Conservation (phyloP, 2,329 filamentous ascomycete genomes). For the Hypoxylon sp. region DNA sequence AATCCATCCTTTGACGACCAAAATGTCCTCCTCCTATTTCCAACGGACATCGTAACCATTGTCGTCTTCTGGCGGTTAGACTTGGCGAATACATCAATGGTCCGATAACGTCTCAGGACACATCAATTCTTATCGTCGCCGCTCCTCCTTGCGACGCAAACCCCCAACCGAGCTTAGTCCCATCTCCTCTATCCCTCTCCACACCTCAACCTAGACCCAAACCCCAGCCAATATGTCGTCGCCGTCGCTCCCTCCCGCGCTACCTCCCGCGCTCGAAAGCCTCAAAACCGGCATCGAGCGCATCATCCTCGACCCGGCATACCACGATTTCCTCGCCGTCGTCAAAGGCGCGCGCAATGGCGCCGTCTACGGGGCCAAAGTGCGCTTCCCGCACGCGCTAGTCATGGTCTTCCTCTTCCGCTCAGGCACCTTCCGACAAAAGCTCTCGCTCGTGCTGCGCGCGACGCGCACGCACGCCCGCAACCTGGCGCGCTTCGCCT, state of each 20-base stretch:
- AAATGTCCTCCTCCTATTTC: constrained; percentile 12
- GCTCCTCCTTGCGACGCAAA: constrained; percentile 5
- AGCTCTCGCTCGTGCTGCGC: constrained; percentile 80
- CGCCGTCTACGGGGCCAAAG: constrained; percentile 95
- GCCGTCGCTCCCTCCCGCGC: not conserved
- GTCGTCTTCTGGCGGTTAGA: not conserved
- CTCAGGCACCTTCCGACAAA: constrained; percentile 86
- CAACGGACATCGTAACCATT: constrained; percentile 4
- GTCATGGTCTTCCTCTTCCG: constrained; percentile 99
- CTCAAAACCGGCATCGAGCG: constrained; percentile 77
- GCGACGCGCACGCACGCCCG: constrained; percentile 91
- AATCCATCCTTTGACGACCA: constrained; percentile 5
- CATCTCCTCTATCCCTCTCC: not conserved
- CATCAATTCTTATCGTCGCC: constrained; percentile 5
- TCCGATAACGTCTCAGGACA: constrained; percentile 17
- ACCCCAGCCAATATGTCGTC: constrained; percentile 8
- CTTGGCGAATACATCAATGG: constrained; percentile 21
- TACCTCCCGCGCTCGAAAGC: constrained; percentile 21
- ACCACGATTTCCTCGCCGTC: constrained; percentile 86
- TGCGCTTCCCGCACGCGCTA: constrained; percentile 96
- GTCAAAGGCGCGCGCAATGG: constrained; percentile 97
- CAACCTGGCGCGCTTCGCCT: constrained; percentile 91
- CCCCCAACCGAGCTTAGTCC: not conserved
- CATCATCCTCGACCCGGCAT: constrained; percentile 83
- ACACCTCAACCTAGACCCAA: not conserved